Evolutionary conservation across 495 filamentous ascomycete species (phyloP).

Genomic region (Annulohypoxylon nitens): DNA sequence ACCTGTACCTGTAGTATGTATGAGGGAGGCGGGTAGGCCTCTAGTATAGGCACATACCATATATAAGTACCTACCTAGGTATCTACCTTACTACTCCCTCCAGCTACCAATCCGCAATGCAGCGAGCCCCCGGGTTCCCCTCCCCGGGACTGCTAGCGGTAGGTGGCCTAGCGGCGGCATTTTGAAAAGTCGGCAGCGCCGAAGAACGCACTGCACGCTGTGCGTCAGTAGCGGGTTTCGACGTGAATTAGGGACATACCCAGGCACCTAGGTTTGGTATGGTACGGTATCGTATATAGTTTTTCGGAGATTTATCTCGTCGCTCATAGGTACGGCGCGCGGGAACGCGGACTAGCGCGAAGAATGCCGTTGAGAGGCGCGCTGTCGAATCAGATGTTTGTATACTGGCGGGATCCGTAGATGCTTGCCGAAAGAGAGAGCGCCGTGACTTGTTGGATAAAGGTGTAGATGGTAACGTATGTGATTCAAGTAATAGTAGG

Average conservation of each 20-base stretch:
- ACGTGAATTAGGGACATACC: no score
- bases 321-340: conserved; percentile 10
- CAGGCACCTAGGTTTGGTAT: no score
- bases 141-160: conserved; percentile 21
- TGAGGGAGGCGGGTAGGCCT: no score
- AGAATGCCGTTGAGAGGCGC: conserved; percentile 3
- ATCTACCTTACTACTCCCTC: no score
- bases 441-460: conserved; percentile 1
- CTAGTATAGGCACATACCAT: not conserved
- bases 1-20: not conserved
- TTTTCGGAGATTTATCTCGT: conserved; percentile 34
- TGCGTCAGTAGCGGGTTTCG: conserved; percentile 4
- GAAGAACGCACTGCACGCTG: not conserved
- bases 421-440: not conserved
- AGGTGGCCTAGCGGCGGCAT: conserved; percentile 31
- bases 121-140: conserved; percentile 16
- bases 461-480: not conserved
- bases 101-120: not conserved
- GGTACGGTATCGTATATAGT: not conserved
- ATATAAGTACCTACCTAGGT: no score
- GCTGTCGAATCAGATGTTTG: not conserved
- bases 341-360: conserved; percentile 15
- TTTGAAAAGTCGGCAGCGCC: conserved; percentile 21
- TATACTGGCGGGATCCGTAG: not conserved
- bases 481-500: not conserved